A percentile compares a stretch with the other conserved stretches of the same genome.
These are phyloP conservation scores for Adansonia grandidieri DNA, from an alignment of 441 rosid genomes.

Conservation along the genomic window DNA sequence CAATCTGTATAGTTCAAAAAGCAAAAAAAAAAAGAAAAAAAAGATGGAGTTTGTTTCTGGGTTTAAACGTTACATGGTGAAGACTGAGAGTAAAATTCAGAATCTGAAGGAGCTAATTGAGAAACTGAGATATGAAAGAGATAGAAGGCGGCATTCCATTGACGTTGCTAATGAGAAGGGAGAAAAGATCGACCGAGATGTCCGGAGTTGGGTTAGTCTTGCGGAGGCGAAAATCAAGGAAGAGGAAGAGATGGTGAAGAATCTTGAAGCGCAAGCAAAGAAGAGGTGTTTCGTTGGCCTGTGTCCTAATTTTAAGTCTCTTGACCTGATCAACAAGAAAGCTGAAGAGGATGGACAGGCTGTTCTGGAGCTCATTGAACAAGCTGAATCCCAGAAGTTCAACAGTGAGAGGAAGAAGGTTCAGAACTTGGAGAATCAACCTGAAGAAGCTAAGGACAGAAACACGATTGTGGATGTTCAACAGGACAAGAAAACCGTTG, in stretches of 20 bases:
- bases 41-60: slow-evolving; percentile 9
- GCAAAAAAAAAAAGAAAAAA: neutral
- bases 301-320: slow-evolving; percentile 17
- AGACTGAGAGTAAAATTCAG: neutral
- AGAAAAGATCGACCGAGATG: neutral
- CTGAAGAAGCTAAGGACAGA: neutral
- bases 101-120: neutral
- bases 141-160: neutral
- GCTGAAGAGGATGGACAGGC: neutral
- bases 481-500: neutral
- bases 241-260: neutral
- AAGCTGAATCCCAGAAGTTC: neutral
- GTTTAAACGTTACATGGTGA: neutral
- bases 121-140: neutral
- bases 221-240: slow-evolving; percentile 17
- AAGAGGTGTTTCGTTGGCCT: slow-evolving; percentile 15
- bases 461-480: neutral
- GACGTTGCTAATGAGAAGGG: neutral
- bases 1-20: neutral
- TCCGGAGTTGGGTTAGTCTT: neutral
- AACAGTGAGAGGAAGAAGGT: neutral
- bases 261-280: slow-evolving; percentile 19
- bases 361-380: neutral
- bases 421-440: neutral
- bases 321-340: neutral